Base-by-base conservation (phyloP, 495 filamentous ascomycete species). In the Annulohypoxylon stygium region DNA sequence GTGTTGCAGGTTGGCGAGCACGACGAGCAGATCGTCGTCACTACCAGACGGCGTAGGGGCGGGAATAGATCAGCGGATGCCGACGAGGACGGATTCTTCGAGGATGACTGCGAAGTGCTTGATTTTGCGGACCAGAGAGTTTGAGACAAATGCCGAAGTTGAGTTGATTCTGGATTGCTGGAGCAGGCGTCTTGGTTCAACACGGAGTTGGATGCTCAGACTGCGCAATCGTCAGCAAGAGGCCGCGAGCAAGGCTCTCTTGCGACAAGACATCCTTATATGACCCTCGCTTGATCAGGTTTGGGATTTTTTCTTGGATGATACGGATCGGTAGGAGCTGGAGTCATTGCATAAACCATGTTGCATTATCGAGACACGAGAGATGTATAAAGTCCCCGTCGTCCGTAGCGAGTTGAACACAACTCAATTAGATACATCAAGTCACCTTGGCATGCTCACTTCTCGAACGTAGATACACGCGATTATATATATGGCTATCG, bases 81-180 rank as follows among this genome's bases (percentile, higher is more conserved):
- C 25, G 88, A 89, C 14, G 92, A 90, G 36, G 92, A 95, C 41
- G 94, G 93, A 3, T 96, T 97, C 80, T 97, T 97, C 75, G 94
- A 97, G 79, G 93, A 97, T 76, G 94, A 96, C 78, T 95, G 92
- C 76, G 94, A 97, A 76, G 92, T 97, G 65, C 84, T 97, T 73
- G 94, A 97, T 82, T 97, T 94, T 88, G 93, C 93, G 11, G 90
- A 91, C 74, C 92, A 97, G 77, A 85, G 93, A 75, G 93, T 95
- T 39, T 95, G 83, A 89, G 25, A 14, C 26, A 53, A 25, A 54
- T 61, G 60, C 36, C 65, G 53, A 66, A 62, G 60, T 50, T 53
- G 58, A 69, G 70, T 70, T 70, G 41, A 57, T 69, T 50, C 62
- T 58, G 20, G 54, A 47, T 70, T 58, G 61, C 20, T 75, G 61